Evolutionary conservation across 2,329 filamentous ascomycete species (phyloP).

Genomic region (Chaetomium sp.): DNA sequence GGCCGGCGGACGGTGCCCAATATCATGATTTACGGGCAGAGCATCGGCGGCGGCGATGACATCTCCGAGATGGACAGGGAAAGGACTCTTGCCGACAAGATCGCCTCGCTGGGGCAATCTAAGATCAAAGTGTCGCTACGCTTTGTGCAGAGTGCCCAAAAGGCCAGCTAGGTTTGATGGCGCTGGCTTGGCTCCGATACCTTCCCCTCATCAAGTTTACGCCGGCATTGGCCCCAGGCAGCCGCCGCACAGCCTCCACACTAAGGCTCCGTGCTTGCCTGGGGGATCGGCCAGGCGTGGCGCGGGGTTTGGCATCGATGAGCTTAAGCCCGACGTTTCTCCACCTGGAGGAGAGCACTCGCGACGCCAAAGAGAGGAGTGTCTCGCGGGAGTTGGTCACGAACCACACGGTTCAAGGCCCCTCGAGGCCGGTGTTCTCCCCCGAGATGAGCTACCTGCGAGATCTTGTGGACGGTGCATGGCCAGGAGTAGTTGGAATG

Average conservation of each 20-base stretch:
- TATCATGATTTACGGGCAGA: slow-evolving; percentile 81
- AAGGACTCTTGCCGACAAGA: slow-evolving; percentile 68
- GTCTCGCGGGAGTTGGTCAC: not conserved
- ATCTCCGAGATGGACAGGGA: slow-evolving; percentile 70
- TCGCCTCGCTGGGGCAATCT: slow-evolving; percentile 74
- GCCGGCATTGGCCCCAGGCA: not conserved
- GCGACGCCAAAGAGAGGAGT: not conserved
- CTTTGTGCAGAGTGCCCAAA: slow-evolving; percentile 34
- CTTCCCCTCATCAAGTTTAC: not conserved
- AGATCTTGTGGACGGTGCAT: not conserved
- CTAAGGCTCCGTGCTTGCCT: not conserved
- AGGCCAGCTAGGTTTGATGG: slow-evolving; percentile 20
- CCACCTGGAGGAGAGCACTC: not conserved
- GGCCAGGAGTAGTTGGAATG: not conserved
- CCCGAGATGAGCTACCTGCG: not conserved
- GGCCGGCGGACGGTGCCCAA: slow-evolving; percentile 89
- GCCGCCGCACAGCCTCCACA: not conserved
- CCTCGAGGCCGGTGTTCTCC: not conserved
- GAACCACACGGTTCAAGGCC: not conserved
- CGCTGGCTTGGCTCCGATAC: not conserved
- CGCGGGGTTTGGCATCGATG: not conserved
- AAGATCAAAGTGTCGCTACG: slow-evolving; percentile 57
- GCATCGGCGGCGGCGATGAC: slow-evolving; percentile 89
- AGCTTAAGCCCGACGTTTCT: not conserved
- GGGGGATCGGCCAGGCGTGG: not conserved